phyloP scores from a whole-genome alignment of 1,139 yeast species.

The Kodamaea ohmeri region DNA sequence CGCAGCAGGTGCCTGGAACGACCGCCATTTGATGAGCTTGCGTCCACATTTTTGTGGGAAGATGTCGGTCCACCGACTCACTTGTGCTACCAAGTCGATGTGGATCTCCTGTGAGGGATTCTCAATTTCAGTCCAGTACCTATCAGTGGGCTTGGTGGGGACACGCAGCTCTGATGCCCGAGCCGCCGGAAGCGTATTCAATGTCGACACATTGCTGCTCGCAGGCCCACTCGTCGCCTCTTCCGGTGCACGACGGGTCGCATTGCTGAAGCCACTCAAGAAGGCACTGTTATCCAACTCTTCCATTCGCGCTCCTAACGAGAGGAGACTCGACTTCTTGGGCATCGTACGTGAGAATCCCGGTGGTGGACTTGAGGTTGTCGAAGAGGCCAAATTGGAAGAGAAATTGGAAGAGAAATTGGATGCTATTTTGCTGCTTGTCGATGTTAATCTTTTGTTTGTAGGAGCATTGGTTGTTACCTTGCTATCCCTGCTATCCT shows the following conservation, averaged over 20 bases:
- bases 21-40: slow-evolving; percentile 82
- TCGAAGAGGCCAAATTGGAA: too few species aligned
- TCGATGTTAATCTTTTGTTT: too few species aligned
- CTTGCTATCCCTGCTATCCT: neutral
- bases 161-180: neutral
- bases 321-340: slow-evolving; percentile 1
- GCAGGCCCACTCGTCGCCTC: neutral
- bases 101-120: slow-evolving; percentile 66
- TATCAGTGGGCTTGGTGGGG: slow-evolving; percentile 23
- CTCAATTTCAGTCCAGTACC: slow-evolving; percentile 62
- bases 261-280: neutral
- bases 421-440: too few species aligned
- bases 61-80: slow-evolving; percentile 79
- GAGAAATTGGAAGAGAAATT: too few species aligned
- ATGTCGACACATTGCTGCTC: slow-evolving; percentile 5
- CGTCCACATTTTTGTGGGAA: slow-evolving; percentile 69
- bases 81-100: slow-evolving; percentile 46
- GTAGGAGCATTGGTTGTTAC: too few species aligned
- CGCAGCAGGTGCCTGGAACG: slow-evolving; percentile 90
- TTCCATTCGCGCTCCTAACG: neutral
- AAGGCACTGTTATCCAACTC: neutral
- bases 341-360: neutral
- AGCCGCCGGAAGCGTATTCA: slow-evolving; percentile 1
- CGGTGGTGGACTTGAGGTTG: neutral
- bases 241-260: neutral